These are phyloP conservation scores for Picochlorum costavermella DNA, from an alignment of 139 green algal genomes.

Conservation along the genomic window DNA sequence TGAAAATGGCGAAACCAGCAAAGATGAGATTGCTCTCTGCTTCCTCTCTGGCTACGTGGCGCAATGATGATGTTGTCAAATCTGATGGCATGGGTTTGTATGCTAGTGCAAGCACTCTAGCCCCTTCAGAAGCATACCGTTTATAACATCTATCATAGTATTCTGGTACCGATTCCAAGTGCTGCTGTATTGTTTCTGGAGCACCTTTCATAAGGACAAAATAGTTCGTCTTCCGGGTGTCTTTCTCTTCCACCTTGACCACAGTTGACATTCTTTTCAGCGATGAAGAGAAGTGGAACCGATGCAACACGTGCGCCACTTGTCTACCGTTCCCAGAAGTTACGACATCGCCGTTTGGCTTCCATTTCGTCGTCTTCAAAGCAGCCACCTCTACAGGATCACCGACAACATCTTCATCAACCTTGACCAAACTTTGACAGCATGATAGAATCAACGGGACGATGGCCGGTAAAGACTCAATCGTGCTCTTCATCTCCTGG, in stretches of 20 bases:
- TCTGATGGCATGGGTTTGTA: slow-evolving; percentile 45
- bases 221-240: neutral
- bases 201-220: slow-evolving; percentile 78
- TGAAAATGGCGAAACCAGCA: slow-evolving; percentile 78
- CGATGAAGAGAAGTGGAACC: slow-evolving; percentile 82
- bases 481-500: neutral
- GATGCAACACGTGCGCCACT: slow-evolving; percentile 54
- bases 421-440: slow-evolving; percentile 81
- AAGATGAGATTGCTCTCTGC: slow-evolving; percentile 60
- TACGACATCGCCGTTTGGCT: slow-evolving; percentile 10
- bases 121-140: slow-evolving; percentile 74
- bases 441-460: slow-evolving; percentile 58
- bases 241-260: slow-evolving; percentile 34
- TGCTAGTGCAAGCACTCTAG: slow-evolving; percentile 85
- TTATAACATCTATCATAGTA: slow-evolving; percentile 78
- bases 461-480: slow-evolving; percentile 9
- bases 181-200: slow-evolving; percentile 64
- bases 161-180: slow-evolving; percentile 49
- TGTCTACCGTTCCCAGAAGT: slow-evolving; percentile 10
- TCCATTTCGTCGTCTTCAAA: slow-evolving; percentile 37
- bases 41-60: slow-evolving; percentile 42
- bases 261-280: slow-evolving; percentile 87
- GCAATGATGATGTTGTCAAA: slow-evolving; percentile 35
- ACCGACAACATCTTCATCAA: slow-evolving; percentile 55
- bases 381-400: slow-evolving; percentile 81